A percentile compares a stretch with the other conserved stretches of the same genome.
Conservation (phyloP, 2,329 filamentous ascomycete species). For the Xylaria multiplex region DNA sequence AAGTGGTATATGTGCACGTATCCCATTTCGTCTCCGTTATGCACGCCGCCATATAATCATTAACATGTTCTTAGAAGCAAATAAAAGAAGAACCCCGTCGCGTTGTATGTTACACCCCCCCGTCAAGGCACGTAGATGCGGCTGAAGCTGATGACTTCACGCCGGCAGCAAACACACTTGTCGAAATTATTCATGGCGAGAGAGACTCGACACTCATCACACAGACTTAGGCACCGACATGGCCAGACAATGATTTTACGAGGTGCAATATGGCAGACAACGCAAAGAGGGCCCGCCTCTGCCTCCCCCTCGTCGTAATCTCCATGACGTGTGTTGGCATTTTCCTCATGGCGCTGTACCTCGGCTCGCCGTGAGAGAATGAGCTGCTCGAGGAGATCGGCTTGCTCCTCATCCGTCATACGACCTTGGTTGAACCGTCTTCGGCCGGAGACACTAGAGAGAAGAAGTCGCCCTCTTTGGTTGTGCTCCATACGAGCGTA, state of each 20-base stretch:
- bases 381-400: conserved; percentile 68
- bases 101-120: neutral
- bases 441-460: conserved; percentile 57
- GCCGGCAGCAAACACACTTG: conserved; percentile 92
- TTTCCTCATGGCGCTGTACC: conserved; percentile 38
- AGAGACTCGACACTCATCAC: conserved; percentile 93
- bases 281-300: conserved; percentile 82
- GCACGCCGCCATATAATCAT: conserved; percentile 24
- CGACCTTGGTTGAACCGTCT: conserved; percentile 45
- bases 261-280: conserved; percentile 89
- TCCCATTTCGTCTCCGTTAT: conserved; percentile 16
- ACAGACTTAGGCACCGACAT: conserved; percentile 91
- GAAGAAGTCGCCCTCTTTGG: conserved; percentile 75
- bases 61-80: conserved; percentile 8
- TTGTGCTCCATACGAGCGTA: conserved; percentile 75
- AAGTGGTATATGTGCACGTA: conserved; percentile 11
- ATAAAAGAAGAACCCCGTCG: neutral
- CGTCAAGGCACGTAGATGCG: conserved; percentile 82
- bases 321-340: conserved; percentile 9
- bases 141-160: conserved; percentile 88
- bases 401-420: conserved; percentile 67
- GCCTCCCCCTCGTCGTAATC: conserved; percentile 26
- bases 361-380: conserved; percentile 62
- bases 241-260: conserved; percentile 95
- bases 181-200: conserved; percentile 97